Evolutionary conservation across 2,329 filamentous ascomycete genomes (phyloP).

Genomic region (Pyrenochaeta sp.): DNA sequence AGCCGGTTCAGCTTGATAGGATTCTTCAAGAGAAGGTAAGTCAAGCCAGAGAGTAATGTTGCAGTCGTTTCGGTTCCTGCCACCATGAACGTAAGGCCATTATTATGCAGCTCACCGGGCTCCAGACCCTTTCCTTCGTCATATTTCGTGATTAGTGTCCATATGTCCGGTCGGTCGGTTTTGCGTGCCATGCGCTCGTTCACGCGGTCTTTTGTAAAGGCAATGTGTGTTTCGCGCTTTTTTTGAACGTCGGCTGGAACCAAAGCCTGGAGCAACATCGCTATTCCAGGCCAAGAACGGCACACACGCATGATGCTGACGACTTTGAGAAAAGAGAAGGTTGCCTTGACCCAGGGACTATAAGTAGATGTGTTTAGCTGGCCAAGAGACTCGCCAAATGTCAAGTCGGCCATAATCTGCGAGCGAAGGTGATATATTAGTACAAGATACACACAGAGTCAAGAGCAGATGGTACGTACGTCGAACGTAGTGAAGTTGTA

Average conservation of each 20-base stretch:
- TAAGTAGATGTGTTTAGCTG: slow-evolving; percentile 26
- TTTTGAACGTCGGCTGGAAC: slow-evolving; percentile 13
- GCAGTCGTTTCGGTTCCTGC: slow-evolving; percentile 42
- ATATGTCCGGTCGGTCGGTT: slow-evolving; percentile 48
- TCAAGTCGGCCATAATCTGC: slow-evolving; percentile 33
- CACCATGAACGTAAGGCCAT: slow-evolving; percentile 32
- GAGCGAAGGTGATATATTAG: not conserved
- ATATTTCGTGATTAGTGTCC: slow-evolving; percentile 45
- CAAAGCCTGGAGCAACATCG: slow-evolving; percentile 8
- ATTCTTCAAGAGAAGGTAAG: slow-evolving; percentile 36
- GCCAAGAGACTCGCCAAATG: slow-evolving; percentile 39
- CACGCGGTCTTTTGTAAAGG: slow-evolving; percentile 22
- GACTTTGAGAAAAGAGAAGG: slow-evolving; percentile 26
- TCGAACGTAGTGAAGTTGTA: slow-evolving; percentile 38
- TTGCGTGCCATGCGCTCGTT: slow-evolving; percentile 30
- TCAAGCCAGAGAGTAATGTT: slow-evolving; percentile 31
- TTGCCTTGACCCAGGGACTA: slow-evolving; percentile 37
- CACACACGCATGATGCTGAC: slow-evolving; percentile 2
- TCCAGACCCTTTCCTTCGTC: slow-evolving; percentile 23
- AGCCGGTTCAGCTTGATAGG: slow-evolving; percentile 23
- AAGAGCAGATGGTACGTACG: slow-evolving; percentile 4
- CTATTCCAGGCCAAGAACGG: slow-evolving; percentile 17
- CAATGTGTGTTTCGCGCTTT: slow-evolving; percentile 15
- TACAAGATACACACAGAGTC: not conserved
- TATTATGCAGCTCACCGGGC: slow-evolving; percentile 38